Conservation (phyloP, 345 rosid genomes). For the Populus pruinosa region DNA sequence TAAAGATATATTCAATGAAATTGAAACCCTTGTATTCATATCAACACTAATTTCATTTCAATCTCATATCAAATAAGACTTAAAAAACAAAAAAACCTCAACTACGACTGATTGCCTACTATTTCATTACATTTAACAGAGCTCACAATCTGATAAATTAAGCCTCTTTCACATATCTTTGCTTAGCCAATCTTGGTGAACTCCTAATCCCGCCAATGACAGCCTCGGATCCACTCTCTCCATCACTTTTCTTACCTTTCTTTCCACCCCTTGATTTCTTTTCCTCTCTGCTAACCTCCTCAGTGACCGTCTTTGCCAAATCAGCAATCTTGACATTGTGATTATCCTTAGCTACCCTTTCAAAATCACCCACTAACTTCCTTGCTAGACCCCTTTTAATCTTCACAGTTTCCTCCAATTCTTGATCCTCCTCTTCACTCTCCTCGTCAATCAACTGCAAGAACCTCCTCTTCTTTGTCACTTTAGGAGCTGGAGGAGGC, state of each 20-base stretch:
- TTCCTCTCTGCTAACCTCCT: slow-evolving; percentile 20
- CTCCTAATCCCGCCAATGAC: slow-evolving; percentile 23
- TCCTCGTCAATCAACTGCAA: slow-evolving; percentile 47
- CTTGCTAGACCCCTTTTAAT: slow-evolving; percentile 37
- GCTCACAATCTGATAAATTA: too few relatives aligned
- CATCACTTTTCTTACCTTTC: not conserved
- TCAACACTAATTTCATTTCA: not conserved
- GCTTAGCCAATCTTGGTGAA: slow-evolving; percentile 63
- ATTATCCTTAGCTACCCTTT: slow-evolving; percentile 45
- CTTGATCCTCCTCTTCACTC: slow-evolving; percentile 11
- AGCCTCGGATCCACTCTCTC: slow-evolving; percentile 6
- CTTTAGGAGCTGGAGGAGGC: slow-evolving; percentile 68
- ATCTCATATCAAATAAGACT: not conserved
- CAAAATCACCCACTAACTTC: slow-evolving; percentile 70
- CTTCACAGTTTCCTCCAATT: not conserved
- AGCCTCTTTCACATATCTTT: not conserved
- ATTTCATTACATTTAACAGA: too few relatives aligned
- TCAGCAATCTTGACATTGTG: slow-evolving; percentile 8
- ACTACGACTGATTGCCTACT: not conserved
- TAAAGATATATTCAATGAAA: not conserved
- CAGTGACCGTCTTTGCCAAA: slow-evolving; percentile 26
- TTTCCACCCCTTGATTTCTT: slow-evolving; percentile 12
- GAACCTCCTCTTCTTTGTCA: slow-evolving; percentile 46
- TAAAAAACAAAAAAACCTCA: too few relatives aligned
- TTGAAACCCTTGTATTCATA: not conserved